These are phyloP conservation scores for Microglena sp. DNA, from an alignment of 139 green algal genomes.

Conservation along the genomic window DNA sequence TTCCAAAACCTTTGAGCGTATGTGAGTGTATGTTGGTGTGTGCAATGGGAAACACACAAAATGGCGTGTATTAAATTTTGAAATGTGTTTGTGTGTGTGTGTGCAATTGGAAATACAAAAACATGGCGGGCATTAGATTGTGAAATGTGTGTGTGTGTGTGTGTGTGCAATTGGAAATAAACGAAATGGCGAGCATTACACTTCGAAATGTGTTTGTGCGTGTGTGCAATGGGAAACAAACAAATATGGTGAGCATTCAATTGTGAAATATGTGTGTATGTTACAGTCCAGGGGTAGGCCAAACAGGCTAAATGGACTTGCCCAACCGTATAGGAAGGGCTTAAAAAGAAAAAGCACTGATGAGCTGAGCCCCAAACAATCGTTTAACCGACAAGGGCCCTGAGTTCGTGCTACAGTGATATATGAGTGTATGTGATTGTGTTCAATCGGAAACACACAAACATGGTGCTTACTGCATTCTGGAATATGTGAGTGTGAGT, in stretches of 20 bases:
- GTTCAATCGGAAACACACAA: neutral
- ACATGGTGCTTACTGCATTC: neutral
- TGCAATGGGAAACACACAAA: neutral
- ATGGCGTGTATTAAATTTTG: neutral
- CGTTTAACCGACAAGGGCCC: no score
- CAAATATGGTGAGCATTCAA: neutral
- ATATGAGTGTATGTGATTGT: neutral
- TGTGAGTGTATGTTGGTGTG: neutral
- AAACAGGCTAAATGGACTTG: no score
- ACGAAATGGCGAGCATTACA: neutral
- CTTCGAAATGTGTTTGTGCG: neutral
- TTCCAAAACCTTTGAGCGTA: neutral
- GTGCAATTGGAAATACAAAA: neutral
- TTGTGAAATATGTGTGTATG: neutral
- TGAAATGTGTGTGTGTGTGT: neutral
- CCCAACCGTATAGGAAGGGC: no score
- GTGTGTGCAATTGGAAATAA: neutral
- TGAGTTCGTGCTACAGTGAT: no score
- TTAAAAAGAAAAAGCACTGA: no score
- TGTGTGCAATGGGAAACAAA: neutral
- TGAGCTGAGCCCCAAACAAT: no score
- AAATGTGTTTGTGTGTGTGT: neutral
- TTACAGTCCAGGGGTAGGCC: no score
- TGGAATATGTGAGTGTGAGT: neutral
- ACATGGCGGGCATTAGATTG: neutral